Conservation (phyloP, 371 early-diverging fungal genomes). For the Lichtheimia hyalospora region DNA sequence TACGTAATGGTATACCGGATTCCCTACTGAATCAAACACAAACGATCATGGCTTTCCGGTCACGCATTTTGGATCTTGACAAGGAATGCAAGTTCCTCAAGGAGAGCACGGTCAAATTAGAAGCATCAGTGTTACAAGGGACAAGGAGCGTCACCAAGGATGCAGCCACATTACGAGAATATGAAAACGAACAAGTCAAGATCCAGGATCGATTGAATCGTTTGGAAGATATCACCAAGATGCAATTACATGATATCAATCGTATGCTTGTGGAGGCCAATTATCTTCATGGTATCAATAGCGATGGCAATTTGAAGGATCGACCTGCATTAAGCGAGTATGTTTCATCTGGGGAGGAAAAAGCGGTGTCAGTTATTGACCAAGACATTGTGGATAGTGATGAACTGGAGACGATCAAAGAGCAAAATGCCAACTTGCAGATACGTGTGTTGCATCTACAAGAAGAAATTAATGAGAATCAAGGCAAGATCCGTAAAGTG, state of each 20-base stretch:
- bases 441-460: slow-evolving; percentile 61
- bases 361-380: not conserved
- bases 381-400: slow-evolving; percentile 13
- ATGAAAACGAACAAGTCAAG: slow-evolving; percentile 53
- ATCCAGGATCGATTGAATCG: slow-evolving; percentile 63
- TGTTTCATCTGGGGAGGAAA: no score
- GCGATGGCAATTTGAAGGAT: slow-evolving; percentile 18
- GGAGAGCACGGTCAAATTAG: slow-evolving; percentile 29
- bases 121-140: slow-evolving; percentile 31
- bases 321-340: slow-evolving; percentile 48
- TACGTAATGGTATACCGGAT: slow-evolving; percentile 51
- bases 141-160: slow-evolving; percentile 40
- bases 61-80: slow-evolving; percentile 47
- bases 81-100: slow-evolving; percentile 39
- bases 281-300: slow-evolving; percentile 45
- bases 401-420: slow-evolving; percentile 56
- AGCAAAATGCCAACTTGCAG: slow-evolving; percentile 60
- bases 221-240: slow-evolving; percentile 61
- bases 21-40: slow-evolving; percentile 47
- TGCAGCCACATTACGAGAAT: slow-evolving; percentile 21
- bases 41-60: slow-evolving; percentile 46
- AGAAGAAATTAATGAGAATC: slow-evolving; percentile 70
- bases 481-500: slow-evolving; percentile 70
- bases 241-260: slow-evolving; percentile 66
- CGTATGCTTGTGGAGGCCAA: slow-evolving; percentile 65